These are phyloP conservation scores for Dendrocalamus latiflorus DNA, from an alignment of 202 grass and related monocot genomes.

Conservation along the genomic window DNA sequence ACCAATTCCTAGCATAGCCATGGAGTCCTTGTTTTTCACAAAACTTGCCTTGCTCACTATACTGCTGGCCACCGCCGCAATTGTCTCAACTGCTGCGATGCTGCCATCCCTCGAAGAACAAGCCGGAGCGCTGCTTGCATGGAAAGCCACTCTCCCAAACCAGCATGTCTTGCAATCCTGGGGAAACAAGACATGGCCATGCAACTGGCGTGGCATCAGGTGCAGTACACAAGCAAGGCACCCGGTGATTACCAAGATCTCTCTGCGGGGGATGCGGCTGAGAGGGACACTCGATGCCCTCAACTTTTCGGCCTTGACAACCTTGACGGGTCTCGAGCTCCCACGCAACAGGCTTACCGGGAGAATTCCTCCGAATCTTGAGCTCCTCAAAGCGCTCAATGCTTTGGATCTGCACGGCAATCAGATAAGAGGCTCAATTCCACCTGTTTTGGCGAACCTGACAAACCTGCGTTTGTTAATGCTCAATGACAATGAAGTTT, in stretches of 20 bases:
- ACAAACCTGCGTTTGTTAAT: neutral
- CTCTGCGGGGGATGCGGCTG: neutral
- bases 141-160: neutral
- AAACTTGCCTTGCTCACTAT: neutral
- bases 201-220: neutral
- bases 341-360: neutral
- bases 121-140: neutral
- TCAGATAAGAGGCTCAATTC: constrained; percentile 15
- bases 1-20: neutral
- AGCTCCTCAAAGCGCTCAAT: neutral
- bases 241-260: neutral
- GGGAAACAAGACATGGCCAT: neutral
- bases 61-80: neutral
- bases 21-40: neutral
- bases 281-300: neutral
- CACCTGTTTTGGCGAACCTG: neutral
- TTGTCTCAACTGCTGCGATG: too few relatives aligned
- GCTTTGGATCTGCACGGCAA: neutral
- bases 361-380: neutral
- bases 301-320: neutral
- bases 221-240: neutral
- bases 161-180: neutral
- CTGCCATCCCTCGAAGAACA: neutral
- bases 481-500: neutral
- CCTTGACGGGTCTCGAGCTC: neutral